phyloP scores from a whole-genome alignment of 2,329 filamentous ascomycete genomes.

The Tolypocladium cylindrosporum region DNA sequence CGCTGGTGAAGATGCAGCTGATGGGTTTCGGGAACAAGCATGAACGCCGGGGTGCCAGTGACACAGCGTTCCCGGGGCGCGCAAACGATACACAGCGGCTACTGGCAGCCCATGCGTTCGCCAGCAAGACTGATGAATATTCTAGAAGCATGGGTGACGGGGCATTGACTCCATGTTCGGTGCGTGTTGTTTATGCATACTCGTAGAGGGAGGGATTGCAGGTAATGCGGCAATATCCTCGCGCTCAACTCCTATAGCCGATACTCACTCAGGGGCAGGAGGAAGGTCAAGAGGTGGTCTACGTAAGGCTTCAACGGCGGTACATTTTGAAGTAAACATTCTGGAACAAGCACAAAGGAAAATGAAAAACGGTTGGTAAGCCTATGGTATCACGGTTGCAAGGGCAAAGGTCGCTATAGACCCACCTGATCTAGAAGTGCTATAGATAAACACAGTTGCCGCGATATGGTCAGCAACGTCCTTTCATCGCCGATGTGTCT shows the following conservation, averaged over 20 bases:
- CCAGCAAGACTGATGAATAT: background rate
- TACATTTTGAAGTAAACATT: too few species aligned
- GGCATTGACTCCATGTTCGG: background rate
- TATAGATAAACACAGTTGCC: background rate
- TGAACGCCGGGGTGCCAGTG: background rate
- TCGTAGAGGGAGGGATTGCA: background rate
- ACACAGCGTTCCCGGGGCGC: background rate
- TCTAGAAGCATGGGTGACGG: background rate
- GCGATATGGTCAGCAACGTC: background rate
- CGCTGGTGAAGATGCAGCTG: background rate
- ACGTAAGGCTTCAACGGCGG: too few species aligned
- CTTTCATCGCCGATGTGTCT: background rate
- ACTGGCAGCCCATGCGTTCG: background rate
- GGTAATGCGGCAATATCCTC: too few species aligned
- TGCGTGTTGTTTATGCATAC: background rate
- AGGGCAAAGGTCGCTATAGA: background rate
- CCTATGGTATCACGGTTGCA: background rate
- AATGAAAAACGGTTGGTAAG: too few species aligned
- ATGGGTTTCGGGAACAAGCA: background rate
- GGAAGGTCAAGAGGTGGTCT: background rate
- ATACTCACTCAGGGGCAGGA: too few species aligned
- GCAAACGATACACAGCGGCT: background rate
- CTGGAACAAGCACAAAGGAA: too few species aligned
- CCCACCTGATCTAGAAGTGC: background rate
- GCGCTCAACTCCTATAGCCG: background rate